Conservation (phyloP, 176 grass and related monocot genomes). For the Paspalum notatum region DNA sequence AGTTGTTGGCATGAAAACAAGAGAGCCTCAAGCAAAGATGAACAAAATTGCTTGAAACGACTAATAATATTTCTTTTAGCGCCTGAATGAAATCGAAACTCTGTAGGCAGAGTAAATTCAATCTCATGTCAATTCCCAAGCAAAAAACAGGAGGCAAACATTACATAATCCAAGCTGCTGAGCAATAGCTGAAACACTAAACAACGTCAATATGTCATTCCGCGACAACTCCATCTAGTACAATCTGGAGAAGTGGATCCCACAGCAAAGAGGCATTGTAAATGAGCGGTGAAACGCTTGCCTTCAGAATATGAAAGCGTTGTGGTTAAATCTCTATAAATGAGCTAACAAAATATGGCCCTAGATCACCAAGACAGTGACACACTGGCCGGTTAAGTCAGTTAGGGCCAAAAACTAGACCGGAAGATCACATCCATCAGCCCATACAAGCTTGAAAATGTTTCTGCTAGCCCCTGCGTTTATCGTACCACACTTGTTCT, state of each 20-base stretch:
- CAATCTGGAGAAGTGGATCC: background rate
- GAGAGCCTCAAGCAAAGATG: background rate
- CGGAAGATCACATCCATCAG: slow-evolving; percentile 5
- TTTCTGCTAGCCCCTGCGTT: slow-evolving; percentile 66
- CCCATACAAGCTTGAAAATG: slow-evolving; percentile 84
- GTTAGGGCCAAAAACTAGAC: background rate
- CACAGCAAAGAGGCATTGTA: background rate
- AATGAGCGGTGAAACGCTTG: background rate
- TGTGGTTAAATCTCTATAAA: background rate
- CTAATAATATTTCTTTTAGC: background rate
- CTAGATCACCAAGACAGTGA: background rate
- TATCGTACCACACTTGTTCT: slow-evolving; percentile 60
- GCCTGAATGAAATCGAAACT: background rate
- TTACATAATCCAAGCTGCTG: background rate
- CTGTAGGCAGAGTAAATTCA: background rate
- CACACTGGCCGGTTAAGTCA: background rate
- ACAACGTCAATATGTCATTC: background rate
- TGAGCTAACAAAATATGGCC: background rate
- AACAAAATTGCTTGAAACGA: background rate
- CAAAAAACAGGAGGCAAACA: background rate
- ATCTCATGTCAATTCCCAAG: background rate
- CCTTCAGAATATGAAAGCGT: background rate
- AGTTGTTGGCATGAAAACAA: background rate
- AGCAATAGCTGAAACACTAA: background rate
- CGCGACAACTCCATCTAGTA: slow-evolving; percentile 7